Base-by-base conservation (phyloP, 2,329 filamentous ascomycete genomes). In the Cadophora malorum region DNA sequence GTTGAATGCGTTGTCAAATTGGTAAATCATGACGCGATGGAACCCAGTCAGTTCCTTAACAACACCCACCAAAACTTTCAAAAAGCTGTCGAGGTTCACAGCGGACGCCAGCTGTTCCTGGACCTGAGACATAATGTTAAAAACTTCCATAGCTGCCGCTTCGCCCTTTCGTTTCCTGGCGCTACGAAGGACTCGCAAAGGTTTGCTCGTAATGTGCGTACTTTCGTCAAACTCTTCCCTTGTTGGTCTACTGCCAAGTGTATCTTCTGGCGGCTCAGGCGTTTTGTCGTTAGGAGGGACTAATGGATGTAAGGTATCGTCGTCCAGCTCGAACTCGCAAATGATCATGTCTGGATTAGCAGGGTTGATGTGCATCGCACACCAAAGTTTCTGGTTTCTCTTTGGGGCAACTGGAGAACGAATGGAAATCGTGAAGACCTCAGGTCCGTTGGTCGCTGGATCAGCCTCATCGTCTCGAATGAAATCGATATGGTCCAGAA, bases 31-130 rank as follows among this genome's bases (percentile, higher is more conserved):
- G 59, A 97, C 92, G 14, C 94, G 91, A 76, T 97, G 94, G 71
- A 97, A 97, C 0, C 94, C 93, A 0, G 93, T 96, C 60, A 97
- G 78, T 75, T 97, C 94, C 76, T 96, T 97, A 41, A 97, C 88
- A 8, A 97, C 91, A 0, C 93, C 93, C 0, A 95, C 91, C 3
- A 96, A 80, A 6, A 94, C 89, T 74, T 96, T 95, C 47, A 97
- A 81, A 68, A 97, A 93, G 0, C 79, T 83, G 0, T 93, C 89
- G 0, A 97, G 81, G 68, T 85, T 90, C 0, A 88, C 83, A 0
- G 93, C 92, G 31, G 88, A 86, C 4, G 91, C 87, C 14, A 97
- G 82, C 77, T 97, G 94, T 74, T 97, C 93, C 77, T 97, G 93
- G 0, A 97, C 91, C 77, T 97, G 94, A 0, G 91, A 93, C 87